Base-by-base conservation (phyloP, 176 grass and related monocot species). In the Ananas comosus region DNA sequence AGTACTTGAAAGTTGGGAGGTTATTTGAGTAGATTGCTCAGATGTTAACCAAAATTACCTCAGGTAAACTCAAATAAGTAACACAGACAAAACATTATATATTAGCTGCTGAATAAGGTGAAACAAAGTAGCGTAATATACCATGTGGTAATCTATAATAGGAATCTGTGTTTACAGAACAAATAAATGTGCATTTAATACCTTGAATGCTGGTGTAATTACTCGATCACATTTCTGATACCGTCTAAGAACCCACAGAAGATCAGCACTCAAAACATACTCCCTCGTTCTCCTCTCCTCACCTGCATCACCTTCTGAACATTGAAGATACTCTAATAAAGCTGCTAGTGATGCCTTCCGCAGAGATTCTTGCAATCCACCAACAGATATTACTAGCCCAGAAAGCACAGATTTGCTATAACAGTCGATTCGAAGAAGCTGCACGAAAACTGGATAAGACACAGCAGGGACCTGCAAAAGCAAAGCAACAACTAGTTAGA, bases 321-420 rank as follows among this genome's bases (percentile, higher is more conserved):
- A 77, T 75, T 80, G 82, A 63, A 97, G 82, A 79, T 92, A 97
- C 54, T 84, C 93, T 57, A 92, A 67, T 65, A 97, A 80, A 81
- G 93, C 81, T 68, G 75, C 67, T 51, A 73, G 76, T 58, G 89
- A 84, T 72, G 80, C 66, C 85, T 87, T 97, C 53, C 73, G 79
- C 76, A 97, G 76, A 51, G 89, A 97, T 64, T 90, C 93, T 71
- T 92, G 93, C 79, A 97, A 87, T 63, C 84, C 93, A 83, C 93
- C 93, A n/a, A 74, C 86, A 85, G 93, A 88, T 73, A 97, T 85
- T 63, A 97, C 93, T 67, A 97, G 84, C 17, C 93, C 89, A 73
- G 93, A 85, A 70, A 92, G 93, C 77, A 97, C 86, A 83, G 49
- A 57, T 63, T 75, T 77, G 65, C 93, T 97, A 80, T 88, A 97